Base-by-base conservation (phyloP, 1,284 basidiomycete genomes). In the Rhodotorula sp. region DNA sequence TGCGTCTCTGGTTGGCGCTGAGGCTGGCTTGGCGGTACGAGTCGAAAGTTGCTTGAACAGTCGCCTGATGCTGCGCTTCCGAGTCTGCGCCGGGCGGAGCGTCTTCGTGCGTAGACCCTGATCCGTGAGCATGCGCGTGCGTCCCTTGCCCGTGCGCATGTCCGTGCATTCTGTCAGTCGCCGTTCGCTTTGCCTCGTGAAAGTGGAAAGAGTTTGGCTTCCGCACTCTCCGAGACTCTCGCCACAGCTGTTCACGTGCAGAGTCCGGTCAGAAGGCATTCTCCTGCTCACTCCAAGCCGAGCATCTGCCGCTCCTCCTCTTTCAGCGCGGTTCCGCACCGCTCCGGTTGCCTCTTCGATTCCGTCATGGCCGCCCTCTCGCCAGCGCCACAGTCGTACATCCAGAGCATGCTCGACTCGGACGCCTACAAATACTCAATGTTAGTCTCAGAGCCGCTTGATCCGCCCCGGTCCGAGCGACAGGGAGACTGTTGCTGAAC, bases 371-470 rank as follows among this genome's bases (percentile, higher is more conserved):
- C 66, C 3, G 23, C 60, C 3, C 31, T 62, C 49, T 64, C 62
- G 18, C 67, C 67, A 21, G 21, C 34, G 50, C 60, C 68, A 43
- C 43, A 65, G 50, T 56, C 47, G 48, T 71, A 71, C 66, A 68
- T 76, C 60, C 45, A 58, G 43, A 66, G 62, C 43, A 52, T 98
- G 66, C 86, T 99, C 67, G 95, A 98, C 81, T 97, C 94, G 0
- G 95, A 99, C 81, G 83, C 97, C 55, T 98, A 99, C 88, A 99
- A 97, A 92, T 84, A 98, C 64, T 94, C 95, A 0, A 99, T 98
- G 95, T 56, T 26, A 43, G 52, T n/a, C n/a, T n/a, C n/a, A n/a
- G n/a, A n/a, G n/a, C n/a, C n/a, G n/a, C n/a, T n/a, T n/a, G n/a
- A n/a, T n/a, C n/a, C n/a, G n/a, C n/a, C n/a, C n/a, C n/a, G n/a